Evolutionary conservation across 495 filamentous ascomycete genomes (phyloP).

Genomic region (Podospora tetraspora): DNA sequence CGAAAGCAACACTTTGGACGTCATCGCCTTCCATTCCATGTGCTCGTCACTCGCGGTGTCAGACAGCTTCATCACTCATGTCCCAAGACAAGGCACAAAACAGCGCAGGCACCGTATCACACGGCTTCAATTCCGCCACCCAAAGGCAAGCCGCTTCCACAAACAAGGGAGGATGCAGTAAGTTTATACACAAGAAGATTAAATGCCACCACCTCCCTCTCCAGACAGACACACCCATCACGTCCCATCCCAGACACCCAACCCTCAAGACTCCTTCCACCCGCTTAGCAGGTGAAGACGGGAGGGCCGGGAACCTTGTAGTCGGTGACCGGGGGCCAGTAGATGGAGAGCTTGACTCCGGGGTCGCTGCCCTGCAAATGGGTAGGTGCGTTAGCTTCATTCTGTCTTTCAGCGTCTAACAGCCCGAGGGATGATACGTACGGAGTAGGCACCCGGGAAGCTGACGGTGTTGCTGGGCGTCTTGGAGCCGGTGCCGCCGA

Average conservation of each 20-base stretch:
- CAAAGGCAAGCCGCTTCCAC: neutral
- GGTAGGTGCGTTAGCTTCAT: constrained; percentile 5
- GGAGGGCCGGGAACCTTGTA: constrained; percentile 38
- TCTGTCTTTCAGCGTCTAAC: neutral
- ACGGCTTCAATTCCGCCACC: neutral
- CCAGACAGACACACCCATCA: neutral
- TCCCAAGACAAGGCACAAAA: neutral
- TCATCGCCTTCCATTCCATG: neutral
- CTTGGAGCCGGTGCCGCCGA: constrained; percentile 31
- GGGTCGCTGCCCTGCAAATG: constrained; percentile 32
- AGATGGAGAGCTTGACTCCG: constrained; percentile 45
- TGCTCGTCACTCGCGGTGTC: neutral
- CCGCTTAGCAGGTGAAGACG: constrained; percentile 29
- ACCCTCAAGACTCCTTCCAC: neutral
- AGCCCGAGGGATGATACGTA: constrained; percentile 2
- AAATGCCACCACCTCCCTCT: neutral
- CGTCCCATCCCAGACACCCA: neutral
- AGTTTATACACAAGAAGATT: neutral
- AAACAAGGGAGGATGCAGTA: neutral
- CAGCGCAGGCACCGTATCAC: neutral
- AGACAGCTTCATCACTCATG: neutral
- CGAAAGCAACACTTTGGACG: neutral
- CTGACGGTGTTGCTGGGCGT: constrained; percentile 32
- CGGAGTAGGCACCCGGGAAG: constrained; percentile 40
- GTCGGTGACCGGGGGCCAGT: constrained; percentile 35